Evolutionary conservation across 2,329 filamentous ascomycete genomes (phyloP).

Genomic region (Cladosporium sp.): DNA sequence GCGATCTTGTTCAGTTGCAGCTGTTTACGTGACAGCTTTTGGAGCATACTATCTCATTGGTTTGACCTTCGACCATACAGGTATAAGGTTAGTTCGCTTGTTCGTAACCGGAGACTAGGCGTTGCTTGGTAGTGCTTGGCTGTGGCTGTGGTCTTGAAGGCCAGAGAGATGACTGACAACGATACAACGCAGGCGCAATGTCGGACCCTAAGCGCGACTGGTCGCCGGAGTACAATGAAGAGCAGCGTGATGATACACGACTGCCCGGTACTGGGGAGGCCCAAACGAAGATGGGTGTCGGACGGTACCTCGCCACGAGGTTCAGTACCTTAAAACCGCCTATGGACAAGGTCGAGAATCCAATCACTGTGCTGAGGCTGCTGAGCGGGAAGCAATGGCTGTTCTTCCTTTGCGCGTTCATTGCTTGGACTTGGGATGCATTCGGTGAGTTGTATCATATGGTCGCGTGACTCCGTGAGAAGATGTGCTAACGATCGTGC

Average conservation of each 20-base stretch:
- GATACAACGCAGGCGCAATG: slow-evolving; percentile 8
- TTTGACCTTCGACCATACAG: not conserved
- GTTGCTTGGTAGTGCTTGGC: slow-evolving; percentile 11
- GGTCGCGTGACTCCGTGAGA: not conserved
- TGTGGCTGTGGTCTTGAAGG: not conserved
- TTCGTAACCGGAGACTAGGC: not conserved
- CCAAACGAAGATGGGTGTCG: slow-evolving; percentile 33
- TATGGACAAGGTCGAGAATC: slow-evolving; percentile 52
- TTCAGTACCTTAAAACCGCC: slow-evolving; percentile 53
- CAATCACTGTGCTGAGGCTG: slow-evolving; percentile 47
- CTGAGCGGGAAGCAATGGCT: slow-evolving; percentile 56
- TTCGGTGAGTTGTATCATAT: not conserved
- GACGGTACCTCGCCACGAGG: slow-evolving; percentile 51
- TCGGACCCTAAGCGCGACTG: slow-evolving; percentile 14
- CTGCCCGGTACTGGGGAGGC: slow-evolving; percentile 19
- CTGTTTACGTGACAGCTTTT: not conserved
- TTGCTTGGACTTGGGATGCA: slow-evolving; percentile 47
- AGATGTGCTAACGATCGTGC: not conserved
- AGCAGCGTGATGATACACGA: slow-evolving; percentile 17
- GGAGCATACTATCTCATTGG: not conserved
- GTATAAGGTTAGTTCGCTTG: not conserved
- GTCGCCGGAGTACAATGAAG: slow-evolving; percentile 14
- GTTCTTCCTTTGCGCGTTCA: slow-evolving; percentile 49
- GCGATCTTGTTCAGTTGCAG: not conserved
- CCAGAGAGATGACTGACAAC: not conserved